These are phyloP conservation scores for Pseudozyma thailandica DNA, from an alignment of 1,284 basidiomycete genomes.

Conservation along the genomic window DNA sequence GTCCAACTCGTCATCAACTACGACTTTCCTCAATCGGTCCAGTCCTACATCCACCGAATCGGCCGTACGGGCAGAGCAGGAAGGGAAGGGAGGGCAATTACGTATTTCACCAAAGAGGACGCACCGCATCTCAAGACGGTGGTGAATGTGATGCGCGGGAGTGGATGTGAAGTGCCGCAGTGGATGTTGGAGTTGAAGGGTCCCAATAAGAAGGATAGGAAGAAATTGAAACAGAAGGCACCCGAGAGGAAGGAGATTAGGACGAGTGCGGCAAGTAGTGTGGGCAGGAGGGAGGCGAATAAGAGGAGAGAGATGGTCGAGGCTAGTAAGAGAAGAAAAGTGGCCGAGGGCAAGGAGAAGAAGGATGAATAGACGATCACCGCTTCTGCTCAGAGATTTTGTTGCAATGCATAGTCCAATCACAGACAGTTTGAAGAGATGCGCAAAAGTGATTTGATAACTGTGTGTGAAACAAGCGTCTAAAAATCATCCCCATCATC, in stretches of 20 bases:
- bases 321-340: conserved; percentile 58
- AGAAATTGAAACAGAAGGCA: conserved; percentile 79
- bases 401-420: neutral
- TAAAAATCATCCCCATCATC: conserved; percentile 9
- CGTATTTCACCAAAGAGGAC: conserved; percentile 95
- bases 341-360: neutral
- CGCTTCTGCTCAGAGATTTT: neutral
- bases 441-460: neutral
- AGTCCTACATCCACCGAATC: conserved; percentile 94
- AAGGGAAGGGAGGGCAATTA: conserved; percentile 87
- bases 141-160: conserved; percentile 91
- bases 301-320: conserved; percentile 58
- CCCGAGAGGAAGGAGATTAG: conserved; percentile 73
- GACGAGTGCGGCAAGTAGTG: conserved; percentile 54
- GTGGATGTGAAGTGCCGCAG: conserved; percentile 73
- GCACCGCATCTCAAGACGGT: conserved; percentile 92
- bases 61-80: conserved; percentile 96
- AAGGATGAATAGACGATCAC: neutral
- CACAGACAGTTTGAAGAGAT: no score
- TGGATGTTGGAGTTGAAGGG: conserved; percentile 73
- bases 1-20: conserved; percentile 93
- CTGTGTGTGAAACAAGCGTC: neutral
- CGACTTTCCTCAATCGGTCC: conserved; percentile 72
- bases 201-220: conserved; percentile 86
- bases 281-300: conserved; percentile 53